A percentile compares a stretch with the other conserved stretches of the same genome.
phyloP scores from a whole-genome alignment of 1,139 yeast species.

The Hyphopichia wangnamkhiaoensis region DNA sequence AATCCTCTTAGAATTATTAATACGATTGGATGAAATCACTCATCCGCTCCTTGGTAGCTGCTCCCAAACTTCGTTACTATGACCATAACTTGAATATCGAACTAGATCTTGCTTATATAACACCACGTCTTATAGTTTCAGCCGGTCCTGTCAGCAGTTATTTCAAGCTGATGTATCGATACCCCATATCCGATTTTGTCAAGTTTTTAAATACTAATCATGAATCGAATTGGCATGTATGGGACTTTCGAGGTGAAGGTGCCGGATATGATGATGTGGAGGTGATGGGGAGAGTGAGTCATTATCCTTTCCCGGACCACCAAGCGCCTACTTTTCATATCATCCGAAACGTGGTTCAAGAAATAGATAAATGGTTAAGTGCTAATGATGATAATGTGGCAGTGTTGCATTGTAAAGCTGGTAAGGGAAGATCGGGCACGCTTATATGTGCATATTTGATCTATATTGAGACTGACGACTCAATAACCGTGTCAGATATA shows the following conservation, averaged over 20 bases:
- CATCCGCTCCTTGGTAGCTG: conserved; percentile 21
- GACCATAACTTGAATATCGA: conserved; percentile 21
- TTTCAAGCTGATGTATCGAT: conserved; percentile 53
- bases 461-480: conserved; percentile 17
- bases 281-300: conserved; percentile 29
- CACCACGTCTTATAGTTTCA: conserved; percentile 62
- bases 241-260: conserved; percentile 69
- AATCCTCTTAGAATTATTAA: too few species aligned
- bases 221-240: conserved; percentile 64
- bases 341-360: conserved; percentile 44
- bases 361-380: conserved; percentile 46
- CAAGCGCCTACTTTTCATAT: conserved; percentile 66
- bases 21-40: conserved; percentile 13
- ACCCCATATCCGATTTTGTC: conserved; percentile 53
- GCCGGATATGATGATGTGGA: conserved; percentile 50
- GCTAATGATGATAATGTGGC: conserved; percentile 48
- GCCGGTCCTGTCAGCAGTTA: conserved; percentile 65
- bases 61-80: conserved; percentile 27
- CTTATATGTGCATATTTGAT: conserved; percentile 72
- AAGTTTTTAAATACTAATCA: conserved; percentile 51
- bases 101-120: conserved; percentile 66
- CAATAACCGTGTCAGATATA: conserved; percentile 43
- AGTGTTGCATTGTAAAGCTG: conserved; percentile 84
- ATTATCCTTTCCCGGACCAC: conserved; percentile 73
- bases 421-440: conserved; percentile 90